A percentile compares a stretch with the other conserved stretches of the same genome.
Conservation (phyloP, 2,329 filamentous ascomycete species). For the Acephala macrosclerotiorum region DNA sequence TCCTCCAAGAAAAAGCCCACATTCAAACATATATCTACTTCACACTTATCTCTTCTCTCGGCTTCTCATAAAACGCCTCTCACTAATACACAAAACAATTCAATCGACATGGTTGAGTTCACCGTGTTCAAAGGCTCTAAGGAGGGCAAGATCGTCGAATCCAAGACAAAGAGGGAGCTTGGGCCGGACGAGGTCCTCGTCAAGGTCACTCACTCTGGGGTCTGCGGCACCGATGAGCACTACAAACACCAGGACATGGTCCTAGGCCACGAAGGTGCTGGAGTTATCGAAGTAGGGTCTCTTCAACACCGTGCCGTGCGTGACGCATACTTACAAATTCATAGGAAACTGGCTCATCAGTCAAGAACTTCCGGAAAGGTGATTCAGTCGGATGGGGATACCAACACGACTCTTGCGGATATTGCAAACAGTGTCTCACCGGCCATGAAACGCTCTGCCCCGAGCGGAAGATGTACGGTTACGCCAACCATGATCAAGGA, state of each 20-base stretch:
- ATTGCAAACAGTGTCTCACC: conserved; percentile 53
- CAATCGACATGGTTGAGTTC: conserved; percentile 48
- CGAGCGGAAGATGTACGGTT: conserved; percentile 51
- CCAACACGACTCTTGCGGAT: conserved; percentile 49
- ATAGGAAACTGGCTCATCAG: conserved; percentile 48
- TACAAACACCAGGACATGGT: conserved; percentile 47
- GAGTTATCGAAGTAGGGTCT: conserved; percentile 48
- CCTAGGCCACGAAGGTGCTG: conserved; percentile 60
- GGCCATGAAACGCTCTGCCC: conserved; percentile 54
- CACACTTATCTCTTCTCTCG: background rate
- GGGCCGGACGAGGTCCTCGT: conserved; percentile 64
- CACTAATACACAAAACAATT: background rate
- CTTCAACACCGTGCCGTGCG: background rate
- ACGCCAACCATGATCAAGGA: conserved; percentile 54
- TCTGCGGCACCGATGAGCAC: conserved; percentile 67
- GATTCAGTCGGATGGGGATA: conserved; percentile 58
- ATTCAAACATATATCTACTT: background rate
- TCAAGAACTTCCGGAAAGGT: conserved; percentile 50
- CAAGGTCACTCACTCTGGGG: conserved; percentile 69
- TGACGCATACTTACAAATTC: conserved; percentile 16
- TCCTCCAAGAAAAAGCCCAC: background rate
- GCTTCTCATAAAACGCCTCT: background rate
- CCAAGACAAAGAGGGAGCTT: conserved; percentile 54
- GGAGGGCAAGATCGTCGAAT: conserved; percentile 61
- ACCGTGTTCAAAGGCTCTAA: conserved; percentile 70